phyloP scores from a whole-genome alignment of 345 rosid genomes.

The Bretschneidera sinensis region DNA sequence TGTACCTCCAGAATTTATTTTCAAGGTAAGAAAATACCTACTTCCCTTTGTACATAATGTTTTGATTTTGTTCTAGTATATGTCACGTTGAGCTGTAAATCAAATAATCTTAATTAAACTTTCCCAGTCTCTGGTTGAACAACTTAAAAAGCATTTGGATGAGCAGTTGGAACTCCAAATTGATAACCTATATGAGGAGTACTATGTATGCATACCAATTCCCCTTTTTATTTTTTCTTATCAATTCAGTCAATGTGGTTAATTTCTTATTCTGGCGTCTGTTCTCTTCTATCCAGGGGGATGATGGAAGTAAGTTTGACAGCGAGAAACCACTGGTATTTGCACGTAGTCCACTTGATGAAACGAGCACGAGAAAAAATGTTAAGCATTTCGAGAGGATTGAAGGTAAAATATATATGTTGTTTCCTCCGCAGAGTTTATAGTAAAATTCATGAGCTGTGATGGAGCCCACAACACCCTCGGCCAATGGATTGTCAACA shows the following conservation, averaged over 20 bases:
- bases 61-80: not conserved
- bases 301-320: slow-evolving; percentile 19
- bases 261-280: not conserved
- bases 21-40: slow-evolving; percentile 29
- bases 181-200: slow-evolving; percentile 32
- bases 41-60: not conserved
- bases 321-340: slow-evolving; percentile 8
- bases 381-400: slow-evolving; percentile 34
- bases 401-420: slow-evolving; percentile 38
- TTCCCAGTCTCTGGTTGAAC: slow-evolving; percentile 36
- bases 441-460: slow-evolving; percentile 59
- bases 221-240: not conserved
- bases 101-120: not conserved
- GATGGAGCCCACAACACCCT: too few relatives aligned
- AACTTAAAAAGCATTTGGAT: slow-evolving; percentile 40
- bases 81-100: not conserved
- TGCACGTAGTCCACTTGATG: slow-evolving; percentile 10
- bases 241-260: too few relatives aligned
- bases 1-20: slow-evolving; percentile 43
- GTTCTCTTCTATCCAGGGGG: slow-evolving; percentile 16
- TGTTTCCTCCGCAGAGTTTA: slow-evolving; percentile 35
- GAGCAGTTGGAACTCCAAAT: slow-evolving; percentile 29
- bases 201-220: slow-evolving; percentile 27
- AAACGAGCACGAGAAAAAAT: slow-evolving; percentile 21
- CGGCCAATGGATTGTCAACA: too few relatives aligned